phyloP scores from a whole-genome alignment of 2,329 filamentous ascomycete genomes.

The Hymenoscyphus albidus region DNA sequence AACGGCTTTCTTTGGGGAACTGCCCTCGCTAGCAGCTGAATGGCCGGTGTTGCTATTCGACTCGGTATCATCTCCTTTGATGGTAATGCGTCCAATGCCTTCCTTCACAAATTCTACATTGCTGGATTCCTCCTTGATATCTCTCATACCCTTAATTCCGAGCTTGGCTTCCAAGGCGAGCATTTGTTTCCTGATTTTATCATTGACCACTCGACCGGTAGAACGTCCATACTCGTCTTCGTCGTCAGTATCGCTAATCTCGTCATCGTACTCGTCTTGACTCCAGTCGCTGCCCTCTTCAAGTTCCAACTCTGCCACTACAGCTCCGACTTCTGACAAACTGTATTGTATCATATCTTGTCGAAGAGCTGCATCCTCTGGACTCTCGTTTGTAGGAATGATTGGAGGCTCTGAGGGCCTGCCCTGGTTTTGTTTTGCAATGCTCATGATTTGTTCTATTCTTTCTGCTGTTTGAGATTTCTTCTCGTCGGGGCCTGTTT shows the following conservation, averaged over 20 bases:
- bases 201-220: slow-evolving; percentile 63
- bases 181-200: slow-evolving; percentile 74
- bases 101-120: slow-evolving; percentile 41
- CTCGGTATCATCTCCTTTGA: slow-evolving; percentile 36
- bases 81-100: slow-evolving; percentile 54
- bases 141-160: slow-evolving; percentile 52
- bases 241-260: slow-evolving; percentile 49
- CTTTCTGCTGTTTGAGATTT: slow-evolving; percentile 35
- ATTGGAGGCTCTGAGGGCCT: slow-evolving; percentile 43
- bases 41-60: slow-evolving; percentile 13
- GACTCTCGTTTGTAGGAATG: slow-evolving; percentile 69
- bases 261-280: slow-evolving; percentile 48
- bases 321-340: slow-evolving; percentile 79
- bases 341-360: slow-evolving; percentile 89
- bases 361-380: slow-evolving; percentile 75
- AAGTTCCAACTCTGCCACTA: slow-evolving; percentile 87
- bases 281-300: slow-evolving; percentile 63
- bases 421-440: slow-evolving; percentile 52
- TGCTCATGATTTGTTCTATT: slow-evolving; percentile 54
- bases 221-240: slow-evolving; percentile 74
- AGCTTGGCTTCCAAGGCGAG: slow-evolving; percentile 76
- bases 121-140: slow-evolving; percentile 47
- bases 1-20: slow-evolving; percentile 60
- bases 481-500: slow-evolving; percentile 37
- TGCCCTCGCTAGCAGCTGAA: background rate